phyloP scores from a whole-genome alignment of 2,329 filamentous ascomycete genomes.

The Metarhizium humberi region DNA sequence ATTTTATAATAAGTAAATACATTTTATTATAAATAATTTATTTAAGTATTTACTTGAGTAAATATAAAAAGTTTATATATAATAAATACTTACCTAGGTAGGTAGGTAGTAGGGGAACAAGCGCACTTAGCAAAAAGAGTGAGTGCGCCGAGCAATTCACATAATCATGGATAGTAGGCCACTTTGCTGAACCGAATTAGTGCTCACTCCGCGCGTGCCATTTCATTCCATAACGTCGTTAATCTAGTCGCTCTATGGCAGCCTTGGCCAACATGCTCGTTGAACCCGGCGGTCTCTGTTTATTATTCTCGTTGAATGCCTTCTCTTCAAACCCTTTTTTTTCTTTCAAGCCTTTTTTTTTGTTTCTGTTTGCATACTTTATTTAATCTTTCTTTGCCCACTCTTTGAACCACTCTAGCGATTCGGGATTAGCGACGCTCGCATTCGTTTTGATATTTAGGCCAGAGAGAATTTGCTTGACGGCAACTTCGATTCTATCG shows the following conservation, averaged over 20 bases:
- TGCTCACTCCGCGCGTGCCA: not conserved
- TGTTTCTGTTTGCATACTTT: not conserved
- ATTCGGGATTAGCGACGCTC: conserved; percentile 85
- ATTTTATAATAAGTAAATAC: no score
- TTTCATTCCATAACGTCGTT: not conserved
- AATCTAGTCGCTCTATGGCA: not conserved
- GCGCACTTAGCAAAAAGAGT: no score
- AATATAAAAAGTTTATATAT: no score
- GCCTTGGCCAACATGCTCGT: not conserved
- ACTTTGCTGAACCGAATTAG: not conserved
- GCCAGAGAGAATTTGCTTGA: conserved; percentile 92
- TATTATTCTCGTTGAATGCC: not conserved
- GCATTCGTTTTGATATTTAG: conserved; percentile 80
- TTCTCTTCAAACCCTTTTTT: no score
- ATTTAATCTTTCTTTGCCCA: conserved; percentile 54
- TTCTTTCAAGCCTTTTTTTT: not conserved
- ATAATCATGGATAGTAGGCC: not conserved
- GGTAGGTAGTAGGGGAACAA: no score
- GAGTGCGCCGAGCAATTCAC: no score
- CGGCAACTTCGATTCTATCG: conserved; percentile 75
- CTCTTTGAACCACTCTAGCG: conserved; percentile 75
- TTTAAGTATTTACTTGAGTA: no score
- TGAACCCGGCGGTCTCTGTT: not conserved
- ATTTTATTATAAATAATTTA: no score
- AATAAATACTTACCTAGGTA: no score